Percentiles rank a stretch among this genome's conserved stretches.
These are phyloP conservation scores for Sanghuangporus weigelae DNA, from an alignment of 1,284 basidiomycete genomes.

Conservation along the genomic window DNA sequence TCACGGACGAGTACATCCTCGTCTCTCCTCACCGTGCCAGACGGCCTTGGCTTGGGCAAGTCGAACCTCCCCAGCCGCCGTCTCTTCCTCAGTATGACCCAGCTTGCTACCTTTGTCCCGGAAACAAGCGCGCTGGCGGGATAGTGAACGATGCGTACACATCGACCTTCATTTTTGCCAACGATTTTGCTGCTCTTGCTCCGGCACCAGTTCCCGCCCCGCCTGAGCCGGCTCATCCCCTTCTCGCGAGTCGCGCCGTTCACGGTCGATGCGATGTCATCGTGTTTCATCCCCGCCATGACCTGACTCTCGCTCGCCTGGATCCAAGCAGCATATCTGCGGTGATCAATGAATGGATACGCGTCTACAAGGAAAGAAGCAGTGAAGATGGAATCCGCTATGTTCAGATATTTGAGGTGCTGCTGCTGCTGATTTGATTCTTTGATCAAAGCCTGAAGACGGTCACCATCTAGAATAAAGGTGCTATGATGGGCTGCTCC, in stretches of 20 bases:
- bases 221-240: slow-evolving; percentile 46
- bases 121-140: slow-evolving; percentile 79
- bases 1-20: slow-evolving; percentile 75
- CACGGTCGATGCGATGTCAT: slow-evolving; percentile 88
- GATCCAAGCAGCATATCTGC: slow-evolving; percentile 53
- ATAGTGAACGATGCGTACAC: slow-evolving; percentile 66
- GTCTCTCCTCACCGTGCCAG: slow-evolving; percentile 82
- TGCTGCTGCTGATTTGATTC: neutral
- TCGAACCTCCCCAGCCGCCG: slow-evolving; percentile 55
- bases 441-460: neutral
- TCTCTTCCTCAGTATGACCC: slow-evolving; percentile 69
- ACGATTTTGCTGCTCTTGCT: slow-evolving; percentile 84
- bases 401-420: slow-evolving; percentile 87
- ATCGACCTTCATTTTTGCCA: slow-evolving; percentile 72
- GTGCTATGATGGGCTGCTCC: slow-evolving; percentile 93
- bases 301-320: slow-evolving; percentile 84
- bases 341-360: slow-evolving; percentile 76
- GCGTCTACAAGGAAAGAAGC: slow-evolving; percentile 62
- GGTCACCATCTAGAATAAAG: slow-evolving; percentile 72
- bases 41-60: slow-evolving; percentile 83
- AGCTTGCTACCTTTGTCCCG: slow-evolving; percentile 87
- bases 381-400: slow-evolving; percentile 65
- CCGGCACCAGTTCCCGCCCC: slow-evolving; percentile 48
- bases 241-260: slow-evolving; percentile 70
- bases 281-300: slow-evolving; percentile 86